phyloP scores from a whole-genome alignment of 108 stramenopile genomes.

The Cyclotella cryptica region DNA sequence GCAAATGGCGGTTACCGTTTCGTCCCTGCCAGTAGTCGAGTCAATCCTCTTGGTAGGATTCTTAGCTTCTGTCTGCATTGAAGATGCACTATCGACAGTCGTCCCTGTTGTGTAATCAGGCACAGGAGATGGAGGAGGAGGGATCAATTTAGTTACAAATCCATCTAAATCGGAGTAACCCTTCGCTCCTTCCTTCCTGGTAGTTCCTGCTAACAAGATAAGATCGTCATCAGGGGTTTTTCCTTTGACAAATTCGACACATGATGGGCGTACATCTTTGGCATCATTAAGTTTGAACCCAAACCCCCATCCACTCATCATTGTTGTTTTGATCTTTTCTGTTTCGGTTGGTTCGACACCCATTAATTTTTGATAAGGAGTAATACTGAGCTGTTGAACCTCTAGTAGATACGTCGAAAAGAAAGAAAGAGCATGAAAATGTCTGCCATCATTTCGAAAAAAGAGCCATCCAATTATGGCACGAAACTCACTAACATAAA shows the following conservation, averaged over 20 bases:
- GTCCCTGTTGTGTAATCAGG: conserved; percentile 28
- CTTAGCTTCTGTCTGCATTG: conserved; percentile 28
- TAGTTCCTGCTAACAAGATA: conserved; percentile 43
- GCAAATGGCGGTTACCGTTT: conserved; percentile 44
- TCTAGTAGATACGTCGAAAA: neutral
- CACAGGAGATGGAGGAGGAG: conserved; percentile 44
- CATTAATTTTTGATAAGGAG: conserved; percentile 35
- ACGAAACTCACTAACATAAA: conserved; percentile 41
- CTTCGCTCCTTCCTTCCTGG: conserved; percentile 29
- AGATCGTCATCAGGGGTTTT: conserved; percentile 50
- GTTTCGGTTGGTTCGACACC: conserved; percentile 25
- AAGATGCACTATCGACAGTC: conserved; percentile 14
- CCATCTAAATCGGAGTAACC: conserved; percentile 44
- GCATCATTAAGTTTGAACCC: conserved; percentile 57
- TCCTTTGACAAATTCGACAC: conserved; percentile 45
- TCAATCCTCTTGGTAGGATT: conserved; percentile 53
- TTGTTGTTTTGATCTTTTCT: conserved; percentile 39
- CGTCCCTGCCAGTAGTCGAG: conserved; percentile 50
- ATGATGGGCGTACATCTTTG: conserved; percentile 43
- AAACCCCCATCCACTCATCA: conserved; percentile 52
- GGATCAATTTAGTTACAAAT: conserved; percentile 50
- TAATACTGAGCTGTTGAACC: conserved; percentile 40
- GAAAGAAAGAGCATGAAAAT: neutral
- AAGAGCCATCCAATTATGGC: neutral
- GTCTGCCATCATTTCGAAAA: neutral